These are phyloP conservation scores for Rhizophlyctis rosea DNA, from an alignment of 192 early-diverging fungal species.

Conservation along the genomic window DNA sequence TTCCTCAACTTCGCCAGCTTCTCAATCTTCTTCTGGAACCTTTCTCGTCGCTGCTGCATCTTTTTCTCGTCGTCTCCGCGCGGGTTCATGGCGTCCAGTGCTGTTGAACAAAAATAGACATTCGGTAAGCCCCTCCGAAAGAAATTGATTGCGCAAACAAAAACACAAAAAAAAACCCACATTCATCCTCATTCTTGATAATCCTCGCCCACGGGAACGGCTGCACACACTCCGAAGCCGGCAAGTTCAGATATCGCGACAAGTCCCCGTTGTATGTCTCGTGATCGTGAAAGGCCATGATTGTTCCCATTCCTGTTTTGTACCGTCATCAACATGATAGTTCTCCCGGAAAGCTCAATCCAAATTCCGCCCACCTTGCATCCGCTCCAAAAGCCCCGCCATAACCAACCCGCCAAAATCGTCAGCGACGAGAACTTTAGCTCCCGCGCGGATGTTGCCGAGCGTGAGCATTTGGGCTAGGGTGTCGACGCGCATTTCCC, in stretches of 20 bases:
- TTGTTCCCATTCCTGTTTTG: conserved; percentile 42
- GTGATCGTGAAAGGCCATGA: conserved; percentile 72
- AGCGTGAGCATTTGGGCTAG: conserved; percentile 84
- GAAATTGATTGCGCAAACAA: too few species aligned
- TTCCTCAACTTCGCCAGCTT: background rate
- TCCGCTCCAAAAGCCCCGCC: conserved; percentile 76
- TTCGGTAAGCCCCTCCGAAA: too few species aligned
- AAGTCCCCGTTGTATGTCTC: conserved; percentile 66
- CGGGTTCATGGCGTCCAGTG: too few species aligned
- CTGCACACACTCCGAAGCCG: conserved; percentile 20
- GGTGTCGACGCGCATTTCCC: conserved; percentile 81
- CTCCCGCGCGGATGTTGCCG: conserved; percentile 74
- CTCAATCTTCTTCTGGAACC: background rate
- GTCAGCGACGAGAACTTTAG: conserved; percentile 77
- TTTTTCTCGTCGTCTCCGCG: too few species aligned
- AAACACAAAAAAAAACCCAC: too few species aligned
- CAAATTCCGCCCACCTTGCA: conserved; percentile 39
- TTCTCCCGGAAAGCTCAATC: conserved; percentile 25
- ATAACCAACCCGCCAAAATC: conserved; percentile 86
- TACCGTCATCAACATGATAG: too few species aligned
- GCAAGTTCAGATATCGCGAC: conserved; percentile 74
- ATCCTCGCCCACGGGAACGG: background rate
- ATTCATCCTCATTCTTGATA: background rate
- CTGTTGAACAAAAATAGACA: too few species aligned
- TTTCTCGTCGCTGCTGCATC: background rate